Conservation (phyloP, 306 rosid genomes). For the Carpinus viminea region DNA sequence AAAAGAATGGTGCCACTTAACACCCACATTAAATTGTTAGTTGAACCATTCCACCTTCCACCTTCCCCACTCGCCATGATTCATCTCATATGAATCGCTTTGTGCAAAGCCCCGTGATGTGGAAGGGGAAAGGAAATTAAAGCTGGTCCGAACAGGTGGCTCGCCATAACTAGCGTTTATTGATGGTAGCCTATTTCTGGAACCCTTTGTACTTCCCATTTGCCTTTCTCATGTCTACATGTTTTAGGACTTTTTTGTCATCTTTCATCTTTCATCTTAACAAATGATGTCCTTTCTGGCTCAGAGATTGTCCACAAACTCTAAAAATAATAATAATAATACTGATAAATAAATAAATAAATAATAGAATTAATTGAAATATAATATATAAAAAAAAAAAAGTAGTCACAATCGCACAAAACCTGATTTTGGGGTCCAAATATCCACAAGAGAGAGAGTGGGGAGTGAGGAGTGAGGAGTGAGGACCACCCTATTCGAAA, state of each 20-base stretch:
- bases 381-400: background rate
- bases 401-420: conserved; percentile 36
- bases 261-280: background rate
- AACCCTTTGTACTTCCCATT: conserved; percentile 1
- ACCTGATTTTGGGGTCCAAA: conserved; percentile 11
- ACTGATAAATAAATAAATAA: no score
- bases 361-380: no score
- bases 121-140: background rate
- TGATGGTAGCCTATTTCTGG: conserved; percentile 21
- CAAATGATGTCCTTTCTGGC: background rate
- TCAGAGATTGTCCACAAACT: background rate
- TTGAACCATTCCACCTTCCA: conserved; percentile 1
- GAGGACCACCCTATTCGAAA: conserved; percentile 21
- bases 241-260: background rate
- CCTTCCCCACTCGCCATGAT: conserved; percentile 5
- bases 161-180: background rate
- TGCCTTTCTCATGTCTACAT: background rate
- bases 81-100: background rate
- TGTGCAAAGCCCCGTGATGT: conserved; percentile 29
- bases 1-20: conserved; percentile 4
- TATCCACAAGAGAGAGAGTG: conserved; percentile 11
- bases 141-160: background rate
- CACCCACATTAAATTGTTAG: conserved; percentile 7
- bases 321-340: no score
- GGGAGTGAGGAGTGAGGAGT: no score